These are phyloP conservation scores for Pleoardoris graminearum DNA, from an alignment of 2,329 filamentous ascomycete genomes.

Conservation along the genomic window DNA sequence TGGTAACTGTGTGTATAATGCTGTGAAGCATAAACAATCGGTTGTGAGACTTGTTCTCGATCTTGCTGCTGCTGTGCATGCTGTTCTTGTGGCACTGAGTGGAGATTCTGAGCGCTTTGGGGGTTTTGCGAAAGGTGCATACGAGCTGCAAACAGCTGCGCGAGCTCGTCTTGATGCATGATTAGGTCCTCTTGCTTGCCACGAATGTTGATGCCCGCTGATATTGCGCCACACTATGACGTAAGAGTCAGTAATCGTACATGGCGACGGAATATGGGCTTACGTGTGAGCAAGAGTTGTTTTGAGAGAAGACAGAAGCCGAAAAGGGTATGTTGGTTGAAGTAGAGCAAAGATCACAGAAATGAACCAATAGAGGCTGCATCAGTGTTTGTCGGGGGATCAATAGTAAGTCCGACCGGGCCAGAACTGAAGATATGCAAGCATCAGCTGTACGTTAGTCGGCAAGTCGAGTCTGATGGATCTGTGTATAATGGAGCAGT, in stretches of 20 bases:
- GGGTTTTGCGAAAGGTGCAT: conserved; percentile 61
- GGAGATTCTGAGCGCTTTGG: conserved; percentile 48
- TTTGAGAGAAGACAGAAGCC: conserved; percentile 49
- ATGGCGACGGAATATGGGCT: conserved; percentile 29
- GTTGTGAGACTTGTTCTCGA: conserved; percentile 38
- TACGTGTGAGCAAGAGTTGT: conserved; percentile 53
- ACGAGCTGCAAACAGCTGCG: conserved; percentile 76
- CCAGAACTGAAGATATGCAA: not conserved
- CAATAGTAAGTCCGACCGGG: conserved; percentile 17
- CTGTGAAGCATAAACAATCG: conserved; percentile 74
- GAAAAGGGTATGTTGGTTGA: conserved; percentile 48
- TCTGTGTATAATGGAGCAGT: conserved; percentile 14
- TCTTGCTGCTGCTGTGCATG: conserved; percentile 18
- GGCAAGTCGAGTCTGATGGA: conserved; percentile 20
- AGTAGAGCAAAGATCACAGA: conserved; percentile 44
- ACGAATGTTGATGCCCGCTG: conserved; percentile 49
- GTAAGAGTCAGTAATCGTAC: conserved; percentile 37
- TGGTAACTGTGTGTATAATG: conserved; percentile 86
- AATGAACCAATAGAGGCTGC: conserved; percentile 45
- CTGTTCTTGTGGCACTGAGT: conserved; percentile 44
- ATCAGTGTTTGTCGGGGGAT: conserved; percentile 27
- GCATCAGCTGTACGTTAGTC: conserved; percentile 26
- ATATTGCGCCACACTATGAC: conserved; percentile 51
- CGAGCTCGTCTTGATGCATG: conserved; percentile 78
- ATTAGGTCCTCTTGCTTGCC: conserved; percentile 33